Percentiles rank a stretch among this genome's conserved stretches.
phyloP scores from a whole-genome alignment of 495 filamentous ascomycete species.

The Rhizodiscina lignyota region DNA sequence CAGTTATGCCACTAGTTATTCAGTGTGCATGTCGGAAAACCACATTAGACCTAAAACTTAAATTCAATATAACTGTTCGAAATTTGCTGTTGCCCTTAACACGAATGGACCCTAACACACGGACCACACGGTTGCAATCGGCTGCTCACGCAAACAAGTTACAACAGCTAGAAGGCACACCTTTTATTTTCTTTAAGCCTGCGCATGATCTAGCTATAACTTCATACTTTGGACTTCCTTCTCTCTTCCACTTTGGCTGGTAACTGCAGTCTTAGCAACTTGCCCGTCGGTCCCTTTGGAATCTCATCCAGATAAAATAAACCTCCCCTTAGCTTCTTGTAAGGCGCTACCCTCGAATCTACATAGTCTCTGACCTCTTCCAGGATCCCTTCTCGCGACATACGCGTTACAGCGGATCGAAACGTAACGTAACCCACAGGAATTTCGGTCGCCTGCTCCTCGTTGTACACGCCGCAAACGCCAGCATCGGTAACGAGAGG shows the following conservation, averaged over 20 bases:
- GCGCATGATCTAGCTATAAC: too few species aligned
- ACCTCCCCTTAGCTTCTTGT: conserved; percentile 57
- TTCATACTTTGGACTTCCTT: conserved; percentile 26
- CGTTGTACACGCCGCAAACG: conserved; percentile 45
- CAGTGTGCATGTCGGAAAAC: too few species aligned
- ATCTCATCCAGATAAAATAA: conserved; percentile 52
- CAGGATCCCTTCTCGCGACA: conserved; percentile 30
- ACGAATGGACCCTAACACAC: too few species aligned
- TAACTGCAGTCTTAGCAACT: conserved; percentile 52
- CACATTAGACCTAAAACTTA: too few species aligned
- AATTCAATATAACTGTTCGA: too few species aligned
- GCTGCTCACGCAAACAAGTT: too few species aligned
- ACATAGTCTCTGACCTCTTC: conserved; percentile 46
- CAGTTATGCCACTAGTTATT: too few species aligned
- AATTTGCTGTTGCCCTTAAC: too few species aligned
- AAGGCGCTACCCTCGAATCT: conserved; percentile 37
- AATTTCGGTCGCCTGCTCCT: conserved; percentile 26
- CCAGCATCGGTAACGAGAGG: conserved; percentile 56
- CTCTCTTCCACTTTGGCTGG: conserved; percentile 33
- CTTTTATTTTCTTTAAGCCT: too few species aligned
- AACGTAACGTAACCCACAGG: conserved; percentile 56
- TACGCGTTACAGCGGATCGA: conserved; percentile 4
- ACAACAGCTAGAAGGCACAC: too few species aligned
- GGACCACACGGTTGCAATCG: too few species aligned
- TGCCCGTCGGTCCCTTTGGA: conserved; percentile 63